Evolutionary conservation across 1,284 basidiomycete genomes (phyloP), one percentile per base, ranked within the genome.

Genomic region (Mycena sp.): DNA sequence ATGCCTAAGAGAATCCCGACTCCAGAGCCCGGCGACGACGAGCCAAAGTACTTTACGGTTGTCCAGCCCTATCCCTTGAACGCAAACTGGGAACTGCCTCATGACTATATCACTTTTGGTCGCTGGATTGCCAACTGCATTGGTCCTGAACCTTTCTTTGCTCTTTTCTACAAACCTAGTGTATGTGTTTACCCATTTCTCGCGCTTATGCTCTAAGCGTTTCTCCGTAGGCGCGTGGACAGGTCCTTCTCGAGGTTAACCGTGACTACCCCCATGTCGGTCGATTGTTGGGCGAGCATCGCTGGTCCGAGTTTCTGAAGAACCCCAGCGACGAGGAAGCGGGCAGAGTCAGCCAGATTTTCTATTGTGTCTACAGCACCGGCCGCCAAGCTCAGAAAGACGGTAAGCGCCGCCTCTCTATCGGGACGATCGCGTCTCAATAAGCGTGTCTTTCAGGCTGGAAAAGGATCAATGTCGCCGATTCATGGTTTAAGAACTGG

Each of bases 121-220:
- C 79, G 77, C 58, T 92, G 90, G 90, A 78, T 92, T n/a, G 87
- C 87, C 0, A 83, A 81, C 55, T 81, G 81, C 66, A 80, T 87
- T 59, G 81, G 81, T 6, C 56, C 75, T 38, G 72, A 85, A 0
- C 73, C 79, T 16, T 73, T 91, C 40, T 77, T 80, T 53, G 83
- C 85, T 3, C 77, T 92, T 23, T 85, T 84, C 67, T 80, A 89
- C 71, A 90, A 89, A 67, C 88, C 90, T 0, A 84, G 77, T 52
- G 90, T 90, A 65, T 58, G 85, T 79, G 9, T 44, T n/a, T 6
- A 14, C 32, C 17, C 50, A 7, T 61, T 54, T 44, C 4, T 37
- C 30, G 50, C 54, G 63, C 26, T 28, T 43, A 48, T 6, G 23
- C 16, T 16, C 43, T 52, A 44, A 51, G 23, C 40, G 28, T 14